Evolutionary conservation across 805 yeast species (phyloP), one percentile per base, ranked within the genome.

Genomic region (Nakazawaea holstii): DNA sequence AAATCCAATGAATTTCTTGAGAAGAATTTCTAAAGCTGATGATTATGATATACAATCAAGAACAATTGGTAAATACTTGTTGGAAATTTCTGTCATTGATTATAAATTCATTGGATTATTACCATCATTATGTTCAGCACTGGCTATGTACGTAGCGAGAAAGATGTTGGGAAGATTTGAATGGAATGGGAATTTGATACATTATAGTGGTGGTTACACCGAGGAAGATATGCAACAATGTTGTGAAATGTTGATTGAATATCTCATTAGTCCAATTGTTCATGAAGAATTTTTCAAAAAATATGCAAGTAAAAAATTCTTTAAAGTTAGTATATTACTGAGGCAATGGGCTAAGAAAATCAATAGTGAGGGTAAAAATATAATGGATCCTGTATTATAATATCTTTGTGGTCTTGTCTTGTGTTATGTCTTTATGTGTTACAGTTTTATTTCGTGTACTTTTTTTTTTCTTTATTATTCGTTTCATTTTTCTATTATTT

Each of bases 211-310:
- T 31, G 97, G 95, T 9, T 87, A 87, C 64, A 77, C 82, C 20
- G 87, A 83, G 53, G 76, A 72, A 37, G 90, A 86, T 56, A 65
- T 94, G 64, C 73, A 74, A 53, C 87, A 87, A 35, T 82, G 89
- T 45, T 77, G 87, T 49, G 82, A 80, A 53, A 74, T 84, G 70
- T 78, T 92, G 52, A 74, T 87, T 64, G 87, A 84, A 60, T 92
- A 87, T 63, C 66, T 86, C 53, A 79, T 82, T 38, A 76, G 84
- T 40, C 96, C 96, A 9, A 87, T 90, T 45, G 82, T 80, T 49
- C 96, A 91, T 67, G 96, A 88, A 60, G 96, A 89, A 63, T 89
- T 92, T 60, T 90, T 89, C 72, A 87, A 86, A 61, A 94, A 94
- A 68, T 94, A 94, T 62, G 92, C 96, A 41, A 80, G 94, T 30